Evolutionary conservation across 2,329 filamentous ascomycete species (phyloP).

Genomic region (Corinectria fuckeliana): DNA sequence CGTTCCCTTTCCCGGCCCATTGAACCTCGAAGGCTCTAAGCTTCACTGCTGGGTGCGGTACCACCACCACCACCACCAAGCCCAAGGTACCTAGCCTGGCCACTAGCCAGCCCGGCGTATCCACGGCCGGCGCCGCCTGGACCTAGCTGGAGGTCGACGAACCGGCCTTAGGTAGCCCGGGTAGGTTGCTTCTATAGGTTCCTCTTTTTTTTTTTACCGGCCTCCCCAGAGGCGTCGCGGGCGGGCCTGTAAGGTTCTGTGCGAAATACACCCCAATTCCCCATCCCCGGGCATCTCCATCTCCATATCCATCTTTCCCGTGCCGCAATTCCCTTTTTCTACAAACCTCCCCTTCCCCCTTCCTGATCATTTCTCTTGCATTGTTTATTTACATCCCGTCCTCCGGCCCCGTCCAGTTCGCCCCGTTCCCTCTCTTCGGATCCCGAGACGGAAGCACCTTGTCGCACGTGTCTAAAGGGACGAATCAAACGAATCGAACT

Average conservation of each 20-base stretch:
- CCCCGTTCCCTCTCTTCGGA: background rate
- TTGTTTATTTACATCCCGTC: background rate
- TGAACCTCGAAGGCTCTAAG: too few species aligned
- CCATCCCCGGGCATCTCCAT: too few species aligned
- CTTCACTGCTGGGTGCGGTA: background rate
- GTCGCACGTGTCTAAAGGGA: slow-evolving; percentile 8
- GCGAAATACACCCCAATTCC: background rate
- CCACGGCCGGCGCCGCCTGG: background rate
- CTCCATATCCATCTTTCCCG: too few species aligned
- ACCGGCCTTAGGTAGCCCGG: background rate
- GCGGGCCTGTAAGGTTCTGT: too few species aligned
- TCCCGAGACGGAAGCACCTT: slow-evolving; percentile 13
- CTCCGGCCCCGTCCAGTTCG: background rate
- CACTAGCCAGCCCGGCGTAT: background rate
- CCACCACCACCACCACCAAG: background rate
- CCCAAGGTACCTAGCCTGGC: too few species aligned
- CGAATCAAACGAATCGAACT: background rate
- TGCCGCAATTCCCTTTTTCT: background rate
- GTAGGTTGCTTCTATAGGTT: too few species aligned
- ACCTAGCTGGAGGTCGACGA: background rate
- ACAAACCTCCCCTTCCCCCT: slow-evolving; percentile 26
- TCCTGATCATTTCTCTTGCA: background rate
- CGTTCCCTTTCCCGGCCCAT: too few species aligned
- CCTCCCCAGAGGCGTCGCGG: too few species aligned
- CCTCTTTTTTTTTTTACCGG: background rate